Evolutionary conservation across 345 rosid species (phyloP), one percentile per base, ranked within the genome.

Genomic region (Fremontodendron californicum): DNA sequence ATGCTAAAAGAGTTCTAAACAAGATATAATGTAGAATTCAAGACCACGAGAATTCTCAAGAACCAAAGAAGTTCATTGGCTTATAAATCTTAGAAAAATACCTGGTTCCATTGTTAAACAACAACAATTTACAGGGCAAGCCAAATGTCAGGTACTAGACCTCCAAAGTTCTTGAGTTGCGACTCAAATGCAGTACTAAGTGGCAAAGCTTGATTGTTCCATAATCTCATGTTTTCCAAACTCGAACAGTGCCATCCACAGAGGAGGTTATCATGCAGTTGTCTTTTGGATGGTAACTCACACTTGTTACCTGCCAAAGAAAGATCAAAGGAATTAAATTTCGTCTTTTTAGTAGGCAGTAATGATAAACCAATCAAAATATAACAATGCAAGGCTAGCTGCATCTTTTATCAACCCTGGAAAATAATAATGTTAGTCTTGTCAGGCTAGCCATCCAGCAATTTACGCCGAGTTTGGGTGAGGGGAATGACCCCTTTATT

Each of bases 211-310:
- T 39, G 4, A 37, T 43, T 51, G 39, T 57, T 61, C 25, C 9
- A 9, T n/a, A 40, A 69, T 67, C 74, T 90, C 86, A 89, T 33
- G 81, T 83, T 85, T 88, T 92, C 98, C 98, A 92, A 63, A 94
- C 93, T 43, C 89, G 83, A 73, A 94, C 87, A 5, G 91, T 90
- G 84, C 96, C 88, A 85, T 94, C 98, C 25, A 92, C 98, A 0
- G 98, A 94, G 46, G 96, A 90, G 42, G 90, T 91, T 69, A 92
- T 77, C 97, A 94, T 90, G 74, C 91, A 88, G 62, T 85, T 84
- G 27, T 92, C 97, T 68, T 86, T 91, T 10, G 97, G 97, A 73
- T 92, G 98, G 85, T 94, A 92, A 78, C 97, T 94, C 79, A 94
- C 94, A 42, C 97, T 94, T 52, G 97, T 92, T 55, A 94, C 94